Evolutionary conservation across 768 basidiomycete genomes (phyloP), one percentile per base, ranked within the genome.

Genomic region (Trametes punicea): DNA sequence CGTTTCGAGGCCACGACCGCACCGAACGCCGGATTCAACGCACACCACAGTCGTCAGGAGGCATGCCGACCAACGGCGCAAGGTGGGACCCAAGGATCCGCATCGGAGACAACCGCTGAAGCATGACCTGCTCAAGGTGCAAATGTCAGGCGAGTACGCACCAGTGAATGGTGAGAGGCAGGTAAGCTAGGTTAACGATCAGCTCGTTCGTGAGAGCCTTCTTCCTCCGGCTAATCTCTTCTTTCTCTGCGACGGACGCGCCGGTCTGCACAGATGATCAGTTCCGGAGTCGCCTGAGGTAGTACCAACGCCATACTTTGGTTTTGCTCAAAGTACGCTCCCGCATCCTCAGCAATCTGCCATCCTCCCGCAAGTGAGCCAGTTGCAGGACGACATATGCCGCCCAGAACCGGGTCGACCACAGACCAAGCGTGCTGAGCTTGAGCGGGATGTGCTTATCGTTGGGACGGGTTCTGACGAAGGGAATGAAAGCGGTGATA

Each of bases 141-240:
- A 40, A 16, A 27, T 2, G 18, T 39, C 13, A 36, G 34, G 51
- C 30, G 20, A 58, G 45, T 3, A 71, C 81, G 51, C 61, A 90
- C 93, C 91, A 93, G 67, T 96, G 93, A 53, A 92, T 69, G 2
- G 92, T 89, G 46, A 90, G 69, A 3, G 92, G 93, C n/a, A 93
- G 71, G 66, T 91, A 88, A 23, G 83, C 82, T 7, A 87, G 59
- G 65, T 93, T 93, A 46, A 83, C 81, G 13, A 88, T 68, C 10
- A 88, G 67, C 57, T 92, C 90, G 47, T 82, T 85, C 79, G 83
- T 83, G 51, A 84, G 82, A 15, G 85, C 79, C 60, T 81, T 78
- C 83, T 85, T 85, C 60, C 84, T 74, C 53, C 81, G 74, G 21
- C 67, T 59, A 20, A 90, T 67, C 47, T 87, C 85, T 33, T 71